These are phyloP conservation scores for Haplosporangium sp. DNA, from an alignment of 371 early-diverging fungal genomes.

Conservation along the genomic window DNA sequence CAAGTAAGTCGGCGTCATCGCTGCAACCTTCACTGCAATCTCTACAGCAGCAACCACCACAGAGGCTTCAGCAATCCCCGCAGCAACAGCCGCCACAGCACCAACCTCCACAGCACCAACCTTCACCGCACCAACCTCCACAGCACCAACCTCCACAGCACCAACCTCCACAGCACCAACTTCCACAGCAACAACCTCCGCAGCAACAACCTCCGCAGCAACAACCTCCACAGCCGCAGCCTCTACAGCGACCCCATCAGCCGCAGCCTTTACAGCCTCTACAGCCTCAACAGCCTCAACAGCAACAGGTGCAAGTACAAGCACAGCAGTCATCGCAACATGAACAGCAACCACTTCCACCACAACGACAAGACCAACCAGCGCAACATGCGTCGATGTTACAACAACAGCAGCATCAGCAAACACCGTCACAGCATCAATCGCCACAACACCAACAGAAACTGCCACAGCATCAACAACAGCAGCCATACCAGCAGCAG, in stretches of 20 bases:
- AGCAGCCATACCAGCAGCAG: conserved; percentile 3
- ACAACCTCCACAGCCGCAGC: neutral
- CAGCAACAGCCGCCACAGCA: conserved; percentile 3
- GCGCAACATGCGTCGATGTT: neutral
- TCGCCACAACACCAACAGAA: conserved; percentile 1
- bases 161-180: conserved; percentile 8
- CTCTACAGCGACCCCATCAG: neutral
- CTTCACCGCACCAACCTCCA: neutral
- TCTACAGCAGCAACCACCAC: conserved; percentile 6
- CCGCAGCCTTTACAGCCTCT: neutral
- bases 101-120: conserved; percentile 12
- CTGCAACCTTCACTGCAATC: conserved; percentile 1
- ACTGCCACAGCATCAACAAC: neutral
- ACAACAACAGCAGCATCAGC: conserved; percentile 5
- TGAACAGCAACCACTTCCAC: neutral
- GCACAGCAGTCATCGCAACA: neutral
- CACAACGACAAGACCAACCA: neutral
- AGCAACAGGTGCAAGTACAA: too few relatives aligned
- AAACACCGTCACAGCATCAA: neutral
- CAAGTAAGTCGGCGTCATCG: neutral
- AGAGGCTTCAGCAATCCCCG: neutral
- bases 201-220: conserved; percentile 8
- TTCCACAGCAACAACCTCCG: conserved; percentile 9
- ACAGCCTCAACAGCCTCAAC: neutral
- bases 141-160: conserved; percentile 6